Evolutionary conservation across 495 filamentous ascomycete genomes (phyloP).

Genomic region (Evernia prunastri): DNA sequence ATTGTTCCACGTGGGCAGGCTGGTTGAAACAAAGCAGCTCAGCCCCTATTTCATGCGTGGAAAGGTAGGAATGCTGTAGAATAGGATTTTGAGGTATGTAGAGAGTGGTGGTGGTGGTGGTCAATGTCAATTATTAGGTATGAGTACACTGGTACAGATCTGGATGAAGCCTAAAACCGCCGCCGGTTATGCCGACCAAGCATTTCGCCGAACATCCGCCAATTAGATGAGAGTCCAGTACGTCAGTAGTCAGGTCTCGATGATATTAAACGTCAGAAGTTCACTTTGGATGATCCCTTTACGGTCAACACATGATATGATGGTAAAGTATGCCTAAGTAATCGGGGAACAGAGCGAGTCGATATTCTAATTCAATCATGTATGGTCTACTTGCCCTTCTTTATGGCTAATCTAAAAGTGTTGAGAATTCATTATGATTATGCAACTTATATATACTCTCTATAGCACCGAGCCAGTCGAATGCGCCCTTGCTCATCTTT

Average conservation of each 20-base stretch:
- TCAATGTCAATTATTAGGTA: too few relatives aligned
- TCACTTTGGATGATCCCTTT: background rate
- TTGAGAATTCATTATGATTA: background rate
- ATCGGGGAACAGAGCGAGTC: background rate
- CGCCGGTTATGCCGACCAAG: slow-evolving; percentile 13
- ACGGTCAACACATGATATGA: background rate
- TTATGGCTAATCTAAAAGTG: background rate
- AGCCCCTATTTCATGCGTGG: background rate
- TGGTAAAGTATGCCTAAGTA: background rate
- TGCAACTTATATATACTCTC: background rate
- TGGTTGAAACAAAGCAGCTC: background rate
- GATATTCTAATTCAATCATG: too few relatives aligned
- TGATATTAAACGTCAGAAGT: background rate
- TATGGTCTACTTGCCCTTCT: background rate
- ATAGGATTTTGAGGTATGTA: background rate
- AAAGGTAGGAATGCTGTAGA: background rate
- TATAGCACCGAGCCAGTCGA: background rate
- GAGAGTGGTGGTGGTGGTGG: background rate
- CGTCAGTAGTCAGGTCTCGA: too few relatives aligned
- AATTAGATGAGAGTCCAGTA: slow-evolving; percentile 8
- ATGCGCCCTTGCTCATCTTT: background rate
- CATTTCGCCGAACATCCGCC: background rate
- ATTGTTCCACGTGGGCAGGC: background rate
- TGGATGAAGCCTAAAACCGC: slow-evolving; percentile 12
- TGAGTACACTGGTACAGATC: background rate